phyloP scores from a whole-genome alignment of 176 grass and related monocot species.

The Phragmites australis region DNA sequence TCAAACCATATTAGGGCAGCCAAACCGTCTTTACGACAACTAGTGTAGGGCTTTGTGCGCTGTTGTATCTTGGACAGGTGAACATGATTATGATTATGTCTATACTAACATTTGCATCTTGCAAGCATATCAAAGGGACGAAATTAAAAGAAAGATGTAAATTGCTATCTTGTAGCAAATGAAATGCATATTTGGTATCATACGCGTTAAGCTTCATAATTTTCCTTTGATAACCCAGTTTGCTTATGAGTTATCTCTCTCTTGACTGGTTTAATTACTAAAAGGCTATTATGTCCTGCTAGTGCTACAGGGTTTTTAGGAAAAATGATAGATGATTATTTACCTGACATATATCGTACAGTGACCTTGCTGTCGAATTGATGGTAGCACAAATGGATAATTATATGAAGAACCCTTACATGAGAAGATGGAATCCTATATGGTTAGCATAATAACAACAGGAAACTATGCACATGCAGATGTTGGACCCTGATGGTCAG shows the following conservation, averaged over 20 bases:
- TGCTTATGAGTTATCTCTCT: neutral
- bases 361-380: neutral
- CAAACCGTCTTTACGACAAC: neutral
- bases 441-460: neutral
- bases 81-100: neutral
- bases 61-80: neutral
- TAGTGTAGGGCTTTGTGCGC: conserved; percentile 6
- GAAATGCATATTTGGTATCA: neutral
- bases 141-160: neutral
- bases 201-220: neutral
- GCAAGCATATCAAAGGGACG: neutral
- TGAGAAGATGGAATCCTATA: neutral
- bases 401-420: conserved; percentile 3
- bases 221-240: conserved; percentile 5
- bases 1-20: conserved; percentile 9
- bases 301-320: neutral
- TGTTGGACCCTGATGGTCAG: neutral
- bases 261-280: neutral
- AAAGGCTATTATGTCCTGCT: neutral
- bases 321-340: neutral
- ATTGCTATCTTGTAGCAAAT: neutral
- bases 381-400: neutral
- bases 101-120: neutral
- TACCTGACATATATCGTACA: neutral
- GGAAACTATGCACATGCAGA: neutral